Evolutionary conservation across 164 flowering plant species (phyloP), one percentile per base, ranked within the genome.

Genomic region (Vitis amurensis): DNA sequence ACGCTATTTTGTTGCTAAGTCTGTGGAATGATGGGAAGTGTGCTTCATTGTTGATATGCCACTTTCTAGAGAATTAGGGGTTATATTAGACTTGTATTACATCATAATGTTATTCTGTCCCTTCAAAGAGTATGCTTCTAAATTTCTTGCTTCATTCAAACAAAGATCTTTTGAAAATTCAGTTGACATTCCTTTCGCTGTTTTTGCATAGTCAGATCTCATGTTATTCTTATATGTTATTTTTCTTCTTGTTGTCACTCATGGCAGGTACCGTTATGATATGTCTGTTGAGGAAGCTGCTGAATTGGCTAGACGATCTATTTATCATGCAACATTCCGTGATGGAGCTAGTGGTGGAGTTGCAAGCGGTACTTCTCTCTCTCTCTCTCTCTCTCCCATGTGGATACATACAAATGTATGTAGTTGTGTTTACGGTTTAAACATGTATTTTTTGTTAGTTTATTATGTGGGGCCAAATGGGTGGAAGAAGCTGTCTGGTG

Each of bases 331-430:
- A 11, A 94, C 98, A n/a, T 94, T 89, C 78, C 84, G 97, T 47
- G 98, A 94, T 84, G 99, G 90, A 69, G 98, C 98, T 55, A 94
- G 99, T 82, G 99, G 99, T 81, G 99, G 99, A 66, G 97, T 91
- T 76, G 92, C 89, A 55, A 92, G 97, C 68, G 95, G 95, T 92
- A 85, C 31, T 3, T 17, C 17, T 17, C 17, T 17, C 72, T 50
- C 52, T 71, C 66, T 17, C 19, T 17, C 19, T 17, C 19, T 17
- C 19, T 17, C 62, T 23, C 59, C 1, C 47, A 19, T 62, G 8
- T 62, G 31, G 58, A 48, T 63, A 19, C 14, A 30, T 64, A 29
- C n/a, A 9, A 14, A 14, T 50, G 30, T 11, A 17, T 53, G 16
- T 30, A n/a, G 13, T 12, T 56, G 9, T 17, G 13, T 17, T 23